Percentiles rank a stretch among this genome's conserved stretches.
Conservation (phyloP, 441 rosid species). For the Bocquillonia castaneifolia region DNA sequence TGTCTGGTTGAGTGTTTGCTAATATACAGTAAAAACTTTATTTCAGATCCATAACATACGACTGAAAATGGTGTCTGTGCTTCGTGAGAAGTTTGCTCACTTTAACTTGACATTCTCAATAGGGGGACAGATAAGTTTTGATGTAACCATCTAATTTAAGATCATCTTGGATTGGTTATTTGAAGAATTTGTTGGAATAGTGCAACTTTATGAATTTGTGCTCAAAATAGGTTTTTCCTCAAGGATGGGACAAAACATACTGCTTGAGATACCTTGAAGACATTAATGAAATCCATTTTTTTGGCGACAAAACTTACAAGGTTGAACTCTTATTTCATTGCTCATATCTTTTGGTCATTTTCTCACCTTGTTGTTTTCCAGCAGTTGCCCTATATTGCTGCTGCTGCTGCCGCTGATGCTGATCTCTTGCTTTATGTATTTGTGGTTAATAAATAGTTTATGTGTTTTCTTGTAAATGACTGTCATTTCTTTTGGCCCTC, state of each 20-base stretch:
- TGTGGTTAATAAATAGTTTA: not conserved
- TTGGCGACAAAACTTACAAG: constrained; percentile 98
- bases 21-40: constrained; percentile 10
- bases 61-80: constrained; percentile 70
- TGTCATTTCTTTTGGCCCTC: not conserved
- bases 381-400: not conserved
- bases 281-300: constrained; percentile 82
- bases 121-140: constrained; percentile 97
- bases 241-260: constrained; percentile 98
- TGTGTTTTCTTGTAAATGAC: not conserved
- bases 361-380: not conserved
- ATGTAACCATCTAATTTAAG: constrained; percentile 33
- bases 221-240: constrained; percentile 71
- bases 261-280: constrained; percentile 82
- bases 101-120: constrained; percentile 88
- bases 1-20: constrained; percentile 14
- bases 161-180: constrained; percentile 6
- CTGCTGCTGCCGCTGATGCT: not conserved
- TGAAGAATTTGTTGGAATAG: not conserved
- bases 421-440: not conserved
- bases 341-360: not conserved
- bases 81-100: constrained; percentile 85
- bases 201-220: constrained; percentile 5
- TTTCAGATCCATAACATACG: constrained; percentile 81
- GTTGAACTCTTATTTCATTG: constrained; percentile 29